These are phyloP conservation scores for Psophocarpus tetragonolobus DNA, from an alignment of 306 rosid genomes.

Conservation along the genomic window DNA sequence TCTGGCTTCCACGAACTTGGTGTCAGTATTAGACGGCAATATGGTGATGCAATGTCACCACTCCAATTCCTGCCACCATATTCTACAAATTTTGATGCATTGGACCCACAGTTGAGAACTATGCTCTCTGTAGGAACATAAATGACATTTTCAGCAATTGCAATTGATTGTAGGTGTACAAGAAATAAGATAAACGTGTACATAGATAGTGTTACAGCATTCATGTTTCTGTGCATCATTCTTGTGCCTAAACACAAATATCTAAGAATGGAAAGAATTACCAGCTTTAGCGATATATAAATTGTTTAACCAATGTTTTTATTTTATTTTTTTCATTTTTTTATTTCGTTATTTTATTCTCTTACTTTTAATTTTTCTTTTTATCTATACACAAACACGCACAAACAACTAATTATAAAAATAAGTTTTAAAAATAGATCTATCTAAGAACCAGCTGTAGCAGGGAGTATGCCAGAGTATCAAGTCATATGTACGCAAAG, in stretches of 20 bases:
- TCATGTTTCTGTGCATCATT: neutral
- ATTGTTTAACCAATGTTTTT: too few relatives aligned
- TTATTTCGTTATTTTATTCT: too few relatives aligned
- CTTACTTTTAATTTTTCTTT: too few relatives aligned
- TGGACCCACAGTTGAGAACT: slow-evolving; percentile 39
- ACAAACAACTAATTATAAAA: too few relatives aligned
- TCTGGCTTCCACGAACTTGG: slow-evolving; percentile 20
- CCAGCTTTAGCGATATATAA: neutral
- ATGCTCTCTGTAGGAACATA: slow-evolving; percentile 38
- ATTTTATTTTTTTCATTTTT: too few relatives aligned
- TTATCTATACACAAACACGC: too few relatives aligned
- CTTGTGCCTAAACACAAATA: neutral
- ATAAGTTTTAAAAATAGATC: too few relatives aligned
- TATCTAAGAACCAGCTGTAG: too few relatives aligned
- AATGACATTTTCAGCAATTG: slow-evolving; percentile 13
- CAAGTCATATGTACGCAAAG: too few relatives aligned
- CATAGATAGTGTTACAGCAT: neutral
- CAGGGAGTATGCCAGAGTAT: too few relatives aligned
- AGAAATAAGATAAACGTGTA: neutral
- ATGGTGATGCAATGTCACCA: slow-evolving; percentile 37
- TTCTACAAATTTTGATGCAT: neutral
- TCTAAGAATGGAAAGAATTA: neutral
- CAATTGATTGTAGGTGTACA: slow-evolving; percentile 4
- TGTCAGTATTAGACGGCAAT: slow-evolving; percentile 18
- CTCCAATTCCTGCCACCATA: slow-evolving; percentile 40